These are phyloP conservation scores for Euphorbia tirucalli DNA, from an alignment of 345 rosid genomes.

Conservation along the genomic window DNA sequence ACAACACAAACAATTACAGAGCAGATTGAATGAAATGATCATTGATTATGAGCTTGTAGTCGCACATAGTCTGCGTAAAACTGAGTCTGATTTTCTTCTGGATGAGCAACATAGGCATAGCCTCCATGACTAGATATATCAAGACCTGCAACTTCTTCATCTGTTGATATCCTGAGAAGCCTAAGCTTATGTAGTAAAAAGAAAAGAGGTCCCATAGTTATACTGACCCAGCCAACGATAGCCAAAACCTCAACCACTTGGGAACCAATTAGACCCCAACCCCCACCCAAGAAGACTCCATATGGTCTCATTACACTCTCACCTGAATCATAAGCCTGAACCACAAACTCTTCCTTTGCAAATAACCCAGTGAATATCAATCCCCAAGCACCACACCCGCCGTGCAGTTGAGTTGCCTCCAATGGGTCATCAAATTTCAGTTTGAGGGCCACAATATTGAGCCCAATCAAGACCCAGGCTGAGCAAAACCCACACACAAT, in stretches of 20 bases:
- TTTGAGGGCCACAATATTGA: constrained; percentile 39
- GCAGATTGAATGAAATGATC: neutral
- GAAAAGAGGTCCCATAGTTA: constrained; percentile 60
- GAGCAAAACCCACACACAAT: constrained; percentile 48
- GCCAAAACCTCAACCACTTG: constrained; percentile 44
- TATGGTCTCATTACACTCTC: constrained; percentile 35
- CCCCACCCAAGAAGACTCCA: constrained; percentile 60
- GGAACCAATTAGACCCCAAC: constrained; percentile 51
- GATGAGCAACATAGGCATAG: constrained; percentile 42
- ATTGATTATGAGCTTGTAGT: constrained; percentile 26
- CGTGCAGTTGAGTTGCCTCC: constrained; percentile 57
- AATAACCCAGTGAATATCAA: constrained; percentile 57
- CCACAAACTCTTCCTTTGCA: constrained; percentile 55
- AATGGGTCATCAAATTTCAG: constrained; percentile 58
- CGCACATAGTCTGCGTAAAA: constrained; percentile 35
- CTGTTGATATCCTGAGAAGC: constrained; percentile 42
- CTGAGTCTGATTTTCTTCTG: constrained; percentile 36
- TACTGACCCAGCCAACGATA: constrained; percentile 47
- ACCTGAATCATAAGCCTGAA: constrained; percentile 52
- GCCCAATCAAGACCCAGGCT: constrained; percentile 52
- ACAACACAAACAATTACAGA: neutral
- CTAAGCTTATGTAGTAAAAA: constrained; percentile 42
- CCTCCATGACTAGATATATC: constrained; percentile 65
- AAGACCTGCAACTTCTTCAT: constrained; percentile 54
- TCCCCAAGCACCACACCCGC: constrained; percentile 70